Conservation (phyloP, 805 yeast genomes). For the Candida michaelii region DNA sequence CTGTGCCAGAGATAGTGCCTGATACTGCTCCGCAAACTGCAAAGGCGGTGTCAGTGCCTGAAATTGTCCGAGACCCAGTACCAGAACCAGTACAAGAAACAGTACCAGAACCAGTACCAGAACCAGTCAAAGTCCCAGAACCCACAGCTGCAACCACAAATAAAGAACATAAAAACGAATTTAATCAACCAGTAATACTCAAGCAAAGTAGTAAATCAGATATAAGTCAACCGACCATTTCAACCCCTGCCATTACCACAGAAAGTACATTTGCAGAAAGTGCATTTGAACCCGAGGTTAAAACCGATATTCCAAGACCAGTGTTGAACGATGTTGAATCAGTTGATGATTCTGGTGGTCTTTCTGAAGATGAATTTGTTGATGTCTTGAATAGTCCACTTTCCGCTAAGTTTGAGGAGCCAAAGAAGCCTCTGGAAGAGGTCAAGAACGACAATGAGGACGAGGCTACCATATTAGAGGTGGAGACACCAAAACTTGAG, state of each 20-base stretch:
- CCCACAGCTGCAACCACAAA: neutral
- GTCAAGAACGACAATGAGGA: neutral
- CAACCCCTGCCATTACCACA: neutral
- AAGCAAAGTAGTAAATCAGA: conserved; percentile 6
- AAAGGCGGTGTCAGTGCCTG: no score
- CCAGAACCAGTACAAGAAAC: neutral
- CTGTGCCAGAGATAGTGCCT: neutral
- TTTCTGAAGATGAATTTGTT: conserved; percentile 12
- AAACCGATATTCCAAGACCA: conserved; percentile 10
- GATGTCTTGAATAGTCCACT: conserved; percentile 11
- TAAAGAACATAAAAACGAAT: conserved; percentile 1
- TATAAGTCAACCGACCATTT: conserved; percentile 5
- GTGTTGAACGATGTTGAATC: conserved; percentile 14
- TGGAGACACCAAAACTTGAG: neutral
- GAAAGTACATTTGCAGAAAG: neutral
- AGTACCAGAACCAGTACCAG: neutral
- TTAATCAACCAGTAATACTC: conserved; percentile 6
- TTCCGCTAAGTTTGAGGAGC: neutral
- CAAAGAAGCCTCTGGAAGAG: neutral
- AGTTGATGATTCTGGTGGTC: conserved; percentile 11
- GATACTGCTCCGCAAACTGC: neutral
- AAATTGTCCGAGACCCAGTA: neutral
- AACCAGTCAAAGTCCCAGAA: neutral
- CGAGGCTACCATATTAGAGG: neutral
- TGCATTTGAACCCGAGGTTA: neutral